Conservation (phyloP, 1,139 yeast species). For the Diutina sp. region DNA sequence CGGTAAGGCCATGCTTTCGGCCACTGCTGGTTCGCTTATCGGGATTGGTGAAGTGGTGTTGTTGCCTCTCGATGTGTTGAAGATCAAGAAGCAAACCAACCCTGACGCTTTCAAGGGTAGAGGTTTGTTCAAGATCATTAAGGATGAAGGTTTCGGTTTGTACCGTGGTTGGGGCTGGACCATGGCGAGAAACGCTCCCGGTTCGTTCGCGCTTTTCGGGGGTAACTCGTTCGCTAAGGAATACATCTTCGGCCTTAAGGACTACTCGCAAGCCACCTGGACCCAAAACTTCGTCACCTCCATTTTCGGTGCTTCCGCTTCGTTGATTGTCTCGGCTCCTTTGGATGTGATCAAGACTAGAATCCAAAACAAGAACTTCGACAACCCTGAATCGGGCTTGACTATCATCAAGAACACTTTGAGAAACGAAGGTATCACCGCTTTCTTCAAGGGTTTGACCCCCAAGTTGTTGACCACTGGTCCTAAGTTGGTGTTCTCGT, state of each 20-base stretch:
- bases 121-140: conserved; percentile 74
- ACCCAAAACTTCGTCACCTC: conserved; percentile 88
- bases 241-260: conserved; percentile 74
- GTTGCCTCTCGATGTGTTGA: conserved; percentile 89
- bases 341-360: conserved; percentile 97
- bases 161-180: conserved; percentile 99
- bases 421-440: conserved; percentile 73
- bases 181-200: conserved; percentile 98
- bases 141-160: conserved; percentile 86
- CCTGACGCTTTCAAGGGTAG: conserved; percentile 98
- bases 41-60: conserved; percentile 97
- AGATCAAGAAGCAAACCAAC: conserved; percentile 97
- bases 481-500: conserved; percentile 92
- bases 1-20: conserved; percentile 92
- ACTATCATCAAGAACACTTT: conserved; percentile 88
- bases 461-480: conserved; percentile 97
- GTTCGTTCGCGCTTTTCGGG: conserved; percentile 93
- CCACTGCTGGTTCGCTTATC: conserved; percentile 92
- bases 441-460: conserved; percentile 96
- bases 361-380: conserved; percentile 93
- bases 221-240: conserved; percentile 99
- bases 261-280: conserved; percentile 91
- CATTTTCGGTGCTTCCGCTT: conserved; percentile 96
- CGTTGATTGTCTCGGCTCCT: conserved; percentile 94
- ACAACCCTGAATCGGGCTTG: conserved; percentile 88